A percentile compares a stretch with the other conserved stretches of the same genome.
Evolutionary conservation across 164 flowering plant species (phyloP).

Genomic region (Nelumbo lutea): DNA sequence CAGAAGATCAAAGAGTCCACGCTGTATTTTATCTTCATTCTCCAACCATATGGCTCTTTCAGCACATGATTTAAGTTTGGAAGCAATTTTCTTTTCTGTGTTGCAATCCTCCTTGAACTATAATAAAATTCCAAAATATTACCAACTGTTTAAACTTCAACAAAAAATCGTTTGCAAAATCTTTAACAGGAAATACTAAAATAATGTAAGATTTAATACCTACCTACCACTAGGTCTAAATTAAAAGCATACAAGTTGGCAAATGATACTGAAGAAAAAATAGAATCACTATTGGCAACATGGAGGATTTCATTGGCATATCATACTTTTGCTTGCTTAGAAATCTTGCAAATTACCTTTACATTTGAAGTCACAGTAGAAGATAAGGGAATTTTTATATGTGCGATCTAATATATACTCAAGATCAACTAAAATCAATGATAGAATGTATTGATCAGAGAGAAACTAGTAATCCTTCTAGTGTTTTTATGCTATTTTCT

Average conservation of each 20-base stretch:
- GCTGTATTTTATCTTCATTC: constrained; percentile 50
- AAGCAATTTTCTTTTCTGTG: constrained; percentile 82
- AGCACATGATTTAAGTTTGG: constrained; percentile 55
- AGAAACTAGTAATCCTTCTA: too few relatives aligned
- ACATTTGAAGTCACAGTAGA: too few relatives aligned
- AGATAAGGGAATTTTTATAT: too few relatives aligned
- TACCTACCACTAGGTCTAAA: neutral
- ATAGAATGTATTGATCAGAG: too few relatives aligned
- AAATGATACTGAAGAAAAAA: neutral
- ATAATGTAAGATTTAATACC: neutral
- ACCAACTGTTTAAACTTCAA: neutral
- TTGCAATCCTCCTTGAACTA: constrained; percentile 93
- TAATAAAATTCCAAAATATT: constrained; percentile 12
- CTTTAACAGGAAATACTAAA: neutral
- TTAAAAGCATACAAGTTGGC: neutral
- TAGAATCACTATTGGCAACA: too few relatives aligned
- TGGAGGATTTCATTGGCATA: too few relatives aligned
- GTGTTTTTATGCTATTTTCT: too few relatives aligned
- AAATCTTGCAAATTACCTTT: too few relatives aligned
- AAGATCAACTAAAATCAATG: too few relatives aligned
- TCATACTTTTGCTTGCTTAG: too few relatives aligned
- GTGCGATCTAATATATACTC: too few relatives aligned
- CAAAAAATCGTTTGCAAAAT: neutral
- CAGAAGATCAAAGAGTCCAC: constrained; percentile 71
- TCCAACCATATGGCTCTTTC: constrained; percentile 49